Base-by-base conservation (phyloP, 352 stramenopile genomes). In the Aphanomyces cochlioides region DNA sequence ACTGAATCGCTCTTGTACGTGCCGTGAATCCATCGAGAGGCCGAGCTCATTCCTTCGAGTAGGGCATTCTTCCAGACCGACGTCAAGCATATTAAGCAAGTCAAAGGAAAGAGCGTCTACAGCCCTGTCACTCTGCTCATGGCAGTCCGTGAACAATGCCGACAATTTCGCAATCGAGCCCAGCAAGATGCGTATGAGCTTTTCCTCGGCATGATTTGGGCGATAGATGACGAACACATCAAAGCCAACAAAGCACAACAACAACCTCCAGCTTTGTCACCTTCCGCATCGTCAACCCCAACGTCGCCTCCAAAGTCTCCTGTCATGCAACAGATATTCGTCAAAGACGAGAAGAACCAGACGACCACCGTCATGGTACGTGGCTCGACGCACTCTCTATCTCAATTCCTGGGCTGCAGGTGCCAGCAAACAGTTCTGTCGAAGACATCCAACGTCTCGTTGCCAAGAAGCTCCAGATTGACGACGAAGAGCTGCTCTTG, bases 161-260 rank as follows among this genome's bases (percentile, higher is more conserved):
- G 86, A 5, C 88, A 93, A 34, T 99, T 99, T 73, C 76, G 80
- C n/a, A 96, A 96, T 3, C 84, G 90, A 72, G 87, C 95, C 53
- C 97, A 99, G 80, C 97, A 99, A 56, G 97, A 99, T 73, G 89
- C 94, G 5, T 94, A 99, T 72, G 97, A 99, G 74, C 73, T 99
- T 0, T 87, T 99, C 8, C 78, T 80, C 7, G 97, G 89, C 69
- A 80, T 99, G 7, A 74, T 99, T 17, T 97, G 81, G 81, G 79
- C 79, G n/a, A 84, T 92, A 43, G 84, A 92, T 47, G 84, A 92
- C 58, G 84, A 92, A 47, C 77, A 83, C 54, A 79, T 34, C 48
- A 34, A 13, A 38, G 17, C 13, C 38, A 15, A 3, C 3, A 67
- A 67, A 47, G 41, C 48, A 41, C 13, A 8, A 53, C 17, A 1